Evolutionary conservation across 2,329 filamentous ascomycete genomes (phyloP).

Genomic region (Xenoacremonium recifei): DNA sequence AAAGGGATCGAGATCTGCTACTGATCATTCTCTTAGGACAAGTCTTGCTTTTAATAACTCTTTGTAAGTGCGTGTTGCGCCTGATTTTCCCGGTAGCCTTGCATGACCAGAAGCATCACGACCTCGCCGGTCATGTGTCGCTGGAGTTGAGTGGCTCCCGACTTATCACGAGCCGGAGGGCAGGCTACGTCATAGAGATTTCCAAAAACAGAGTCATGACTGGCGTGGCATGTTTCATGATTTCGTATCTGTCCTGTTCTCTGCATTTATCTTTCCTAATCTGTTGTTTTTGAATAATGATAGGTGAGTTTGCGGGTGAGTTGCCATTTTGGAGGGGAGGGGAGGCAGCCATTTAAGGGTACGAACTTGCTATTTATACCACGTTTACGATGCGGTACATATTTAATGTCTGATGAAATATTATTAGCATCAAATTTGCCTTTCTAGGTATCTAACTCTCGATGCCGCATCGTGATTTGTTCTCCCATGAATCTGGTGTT

Average conservation of each 20-base stretch:
- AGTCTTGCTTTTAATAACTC: conserved; percentile 18
- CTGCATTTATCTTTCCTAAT: neutral
- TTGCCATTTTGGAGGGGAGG: no score
- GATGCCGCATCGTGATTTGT: no score
- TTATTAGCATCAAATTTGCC: neutral
- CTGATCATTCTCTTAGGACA: conserved; percentile 19
- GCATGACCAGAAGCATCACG: conserved; percentile 25
- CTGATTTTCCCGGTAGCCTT: conserved; percentile 21
- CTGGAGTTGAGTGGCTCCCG: conserved; percentile 23
- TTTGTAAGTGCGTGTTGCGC: conserved; percentile 22
- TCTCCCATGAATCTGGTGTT: no score
- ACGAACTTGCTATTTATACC: neutral
- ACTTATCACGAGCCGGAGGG: conserved; percentile 18
- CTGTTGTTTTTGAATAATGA: neutral
- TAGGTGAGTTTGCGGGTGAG: neutral
- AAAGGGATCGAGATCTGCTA: conserved; percentile 8
- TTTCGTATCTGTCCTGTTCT: neutral
- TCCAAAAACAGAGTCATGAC: neutral
- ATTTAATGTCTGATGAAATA: neutral
- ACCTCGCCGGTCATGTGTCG: conserved; percentile 24
- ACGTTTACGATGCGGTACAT: neutral
- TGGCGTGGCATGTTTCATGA: neutral
- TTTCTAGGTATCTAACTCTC: no score
- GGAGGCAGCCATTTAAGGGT: neutral
- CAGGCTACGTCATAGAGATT: neutral